Base-by-base conservation (phyloP, 2,329 filamentous ascomycete species). In the Phaeosphaeria sp. region DNA sequence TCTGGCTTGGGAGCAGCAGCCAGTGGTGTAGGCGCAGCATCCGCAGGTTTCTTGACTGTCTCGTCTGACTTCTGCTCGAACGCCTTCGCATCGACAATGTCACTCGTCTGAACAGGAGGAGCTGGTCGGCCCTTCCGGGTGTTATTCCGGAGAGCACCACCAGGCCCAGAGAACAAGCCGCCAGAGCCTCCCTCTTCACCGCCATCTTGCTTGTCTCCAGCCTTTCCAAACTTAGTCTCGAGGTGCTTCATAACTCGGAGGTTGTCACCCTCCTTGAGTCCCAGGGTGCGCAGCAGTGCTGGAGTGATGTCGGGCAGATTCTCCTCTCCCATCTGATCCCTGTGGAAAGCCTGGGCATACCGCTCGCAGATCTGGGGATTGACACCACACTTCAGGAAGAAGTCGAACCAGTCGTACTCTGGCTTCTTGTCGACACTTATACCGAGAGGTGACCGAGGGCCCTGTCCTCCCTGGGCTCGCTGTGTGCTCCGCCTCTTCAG, bases 331-430 rank as follows among this genome's bases (percentile, higher is more conserved):
- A 99, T 98, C 22, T 93, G 95, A 73, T 99, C 95, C 72, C 89
- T 89, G 48, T 87, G 78, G 73, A 99, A 99, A 2, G 92, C 92
- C 72, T 93, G 91, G 1, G 93, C 89, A 73, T 99, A 99, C 53
- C 95, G 87, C 78, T 98, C 94, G 77, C 95, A 99, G 46, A 97
- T 89, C 57, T 96, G 92, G 49, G 94, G 91, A 45, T 93, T 90
- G 68, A 98, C 92, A 47, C 96, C 94, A 75, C 93, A 96, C 62
- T 89, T 88, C 42, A 99, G 81, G 83, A 99, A 99, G 81, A 99
- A 98, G 74, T 97, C 93, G 72, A 99, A 99, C 95, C 95, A 99
- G 76, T 99, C 95, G 75, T 98, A 96, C 48, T 95, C 89, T 1
- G 90, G 83, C 76, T 89, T 89, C 71, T 84, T 82, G 64, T 90